Evolutionary conservation across 169 alveolate species (phyloP), one percentile per base, ranked within the genome.

Genomic region (Cryptosporidium muris): DNA sequence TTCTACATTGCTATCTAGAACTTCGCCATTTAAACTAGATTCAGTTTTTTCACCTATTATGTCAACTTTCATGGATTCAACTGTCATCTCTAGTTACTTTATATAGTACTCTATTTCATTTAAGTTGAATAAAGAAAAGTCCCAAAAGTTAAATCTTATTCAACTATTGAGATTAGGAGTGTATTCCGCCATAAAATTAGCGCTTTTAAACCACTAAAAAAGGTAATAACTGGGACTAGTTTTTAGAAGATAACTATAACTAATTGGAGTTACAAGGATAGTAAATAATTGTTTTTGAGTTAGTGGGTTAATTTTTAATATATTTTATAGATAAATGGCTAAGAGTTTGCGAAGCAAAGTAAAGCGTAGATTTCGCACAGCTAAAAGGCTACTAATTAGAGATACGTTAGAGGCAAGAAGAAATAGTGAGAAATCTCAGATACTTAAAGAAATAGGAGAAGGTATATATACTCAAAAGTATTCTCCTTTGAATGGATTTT

Each of bases 351-450:
- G 85, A 58, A 74, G 85, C 45, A 74, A 74, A 51, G 85, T 74
- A 42, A 74, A 74, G 12, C 54, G 85, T 12, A 74, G 85, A 63
- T 74, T 74, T 74, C 85, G 85, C 48, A 74, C 85, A 11, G 85
- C 85, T 34, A 74, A 74, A 43, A 74, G 85, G 25, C 47, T 74
- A 34, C 16, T 74, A 6, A 74, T 74, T n/a, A 74, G 60, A 40
- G 60, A 54, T 48, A 74, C 85, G 37, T 48, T 74, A 25, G 85
- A 74, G 25, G 45, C 60, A 43, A 74, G 60, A 8, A 74, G 85
- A 74, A 74, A 74, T 40, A 74, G 16, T 34, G 85, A 74, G 37
- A 74, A 74, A 49, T 74, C 85, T 7, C 43, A 53, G 54, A 63
- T 54, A 36, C 63, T 74, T 4, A 74, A 63, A 34, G 67, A 74